Base-by-base conservation (phyloP, 148 eudicot species). In the Euryodendron excelsum region DNA sequence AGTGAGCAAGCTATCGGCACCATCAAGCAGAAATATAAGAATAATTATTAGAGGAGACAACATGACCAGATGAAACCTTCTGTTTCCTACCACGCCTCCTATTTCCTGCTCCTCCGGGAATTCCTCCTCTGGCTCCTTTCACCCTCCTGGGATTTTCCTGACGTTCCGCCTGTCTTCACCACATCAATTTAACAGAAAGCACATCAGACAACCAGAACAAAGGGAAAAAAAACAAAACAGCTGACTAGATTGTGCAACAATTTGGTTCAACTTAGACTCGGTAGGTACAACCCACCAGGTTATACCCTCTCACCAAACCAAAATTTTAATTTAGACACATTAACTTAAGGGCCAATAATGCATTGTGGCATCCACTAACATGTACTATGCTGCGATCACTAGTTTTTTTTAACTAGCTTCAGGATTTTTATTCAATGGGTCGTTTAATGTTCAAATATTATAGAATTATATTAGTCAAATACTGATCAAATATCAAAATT, bases 91-190 rank as follows among this genome's bases (percentile, higher is more conserved):
- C 74, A 58, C 31, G 73, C 78, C 77, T 53, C 39, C 80, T 62
- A 39, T 59, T 77, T 74, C 47, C 75, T 41, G 39, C 53, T 41
- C 45, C 9, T 41, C 7, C 45, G n/a, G n/a, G n/a, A 82, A 69
- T n/a, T 41, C 69, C 79, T 48, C 30, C 48, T 58, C 60, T n/a
- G n/a, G n/a, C 48, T 73, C 82, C 82, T 31, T 33, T 50, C 71
- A 59, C 70, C 77, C 73, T 52, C 53, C 75, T 36, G 5, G n/a
- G 17, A n/a, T 59, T 80, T 69, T 37, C 84, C 33, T 0, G 78
- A 63, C 56, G 70, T 64, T 52, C 84, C 73, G 20, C 75, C 84
- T 82, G 81, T 74, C 76, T 82, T 77, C 70, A 58, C 52, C 67
- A 39, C 9, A 59, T 21, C 31, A 60, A n/a, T n/a, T 48, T 11